A percentile compares a stretch with the other conserved stretches of the same genome.
phyloP scores from a whole-genome alignment of 495 filamentous ascomycete genomes.

The Xylaria intraflava region DNA sequence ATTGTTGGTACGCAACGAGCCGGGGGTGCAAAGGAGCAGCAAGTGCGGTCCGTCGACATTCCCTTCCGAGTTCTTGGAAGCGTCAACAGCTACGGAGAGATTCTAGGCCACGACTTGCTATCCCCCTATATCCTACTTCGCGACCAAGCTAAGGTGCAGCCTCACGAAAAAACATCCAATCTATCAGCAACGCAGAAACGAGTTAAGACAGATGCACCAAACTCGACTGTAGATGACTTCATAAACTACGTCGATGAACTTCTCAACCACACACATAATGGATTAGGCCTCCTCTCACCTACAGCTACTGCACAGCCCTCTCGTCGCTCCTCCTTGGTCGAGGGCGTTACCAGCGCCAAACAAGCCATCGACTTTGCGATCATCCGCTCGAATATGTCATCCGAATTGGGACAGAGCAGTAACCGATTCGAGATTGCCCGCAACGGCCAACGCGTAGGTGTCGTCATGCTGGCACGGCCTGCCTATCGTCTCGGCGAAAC shows the following conservation, averaged over 20 bases:
- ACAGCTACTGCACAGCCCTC: conserved; percentile 50
- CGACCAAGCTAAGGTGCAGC: conserved; percentile 65
- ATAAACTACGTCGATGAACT: conserved; percentile 73
- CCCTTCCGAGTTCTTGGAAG: conserved; percentile 93
- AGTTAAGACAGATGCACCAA: conserved; percentile 11
- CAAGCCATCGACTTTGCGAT: conserved; percentile 90
- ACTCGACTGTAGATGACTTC: conserved; percentile 54
- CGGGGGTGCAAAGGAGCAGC: conserved; percentile 66
- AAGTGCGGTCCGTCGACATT: conserved; percentile 84
- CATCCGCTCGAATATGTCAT: conserved; percentile 61
- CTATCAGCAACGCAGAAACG: conserved; percentile 11
- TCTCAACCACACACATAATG: conserved; percentile 53
- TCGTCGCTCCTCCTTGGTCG: conserved; percentile 43
- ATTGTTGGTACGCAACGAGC: conserved; percentile 88
- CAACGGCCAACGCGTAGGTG: conserved; percentile 75
- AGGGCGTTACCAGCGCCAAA: conserved; percentile 53
- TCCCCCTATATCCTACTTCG: conserved; percentile 84
- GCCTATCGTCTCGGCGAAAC: conserved; percentile 87
- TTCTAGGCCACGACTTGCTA: conserved; percentile 79
- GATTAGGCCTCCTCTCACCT: conserved; percentile 61
- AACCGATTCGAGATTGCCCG: conserved; percentile 94
- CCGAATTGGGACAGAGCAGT: conserved; percentile 55
- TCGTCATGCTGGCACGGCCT: conserved; percentile 81
- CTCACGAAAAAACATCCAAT: conserved; percentile 34
- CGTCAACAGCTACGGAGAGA: conserved; percentile 63